Conservation (phyloP, 2,329 filamentous ascomycete species). For the Colletotrichum sp. region DNA sequence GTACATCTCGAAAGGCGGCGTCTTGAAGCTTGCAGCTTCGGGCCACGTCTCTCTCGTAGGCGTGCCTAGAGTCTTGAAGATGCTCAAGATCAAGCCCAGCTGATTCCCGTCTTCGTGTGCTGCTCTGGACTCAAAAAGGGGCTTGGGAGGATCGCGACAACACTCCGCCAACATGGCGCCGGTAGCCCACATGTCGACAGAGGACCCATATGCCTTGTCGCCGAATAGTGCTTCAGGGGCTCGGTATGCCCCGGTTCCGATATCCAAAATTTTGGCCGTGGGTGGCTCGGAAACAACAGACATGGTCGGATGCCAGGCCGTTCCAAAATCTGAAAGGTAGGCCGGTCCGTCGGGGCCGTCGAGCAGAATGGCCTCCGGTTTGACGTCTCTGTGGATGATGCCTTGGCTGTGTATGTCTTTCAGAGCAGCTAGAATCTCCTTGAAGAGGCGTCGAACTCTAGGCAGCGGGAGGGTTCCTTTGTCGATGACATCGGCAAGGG, state of each 20-base stretch:
- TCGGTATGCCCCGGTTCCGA: conserved; percentile 91
- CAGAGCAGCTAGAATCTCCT: conserved; percentile 74
- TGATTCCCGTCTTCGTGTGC: conserved; percentile 85
- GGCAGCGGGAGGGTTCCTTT: conserved; percentile 36
- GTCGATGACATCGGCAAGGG: conserved; percentile 72
- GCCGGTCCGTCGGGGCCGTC: conserved; percentile 71
- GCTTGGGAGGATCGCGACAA: conserved; percentile 56
- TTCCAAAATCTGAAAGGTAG: conserved; percentile 89
- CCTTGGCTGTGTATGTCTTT: conserved; percentile 72
- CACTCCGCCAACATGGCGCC: conserved; percentile 86
- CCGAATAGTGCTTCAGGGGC: conserved; percentile 92
- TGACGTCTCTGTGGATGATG: conserved; percentile 93
- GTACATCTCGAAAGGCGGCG: conserved; percentile 92
- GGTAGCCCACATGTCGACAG: conserved; percentile 88
- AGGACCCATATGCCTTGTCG: conserved; percentile 70
- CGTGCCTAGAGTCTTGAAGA: conserved; percentile 91
- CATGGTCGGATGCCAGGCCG: conserved; percentile 76
- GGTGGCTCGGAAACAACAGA: conserved; percentile 66
- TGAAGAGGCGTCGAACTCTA: conserved; percentile 54
- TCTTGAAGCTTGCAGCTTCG: conserved; percentile 69
- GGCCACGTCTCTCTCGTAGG: conserved; percentile 85
- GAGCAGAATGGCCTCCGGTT: conserved; percentile 88
- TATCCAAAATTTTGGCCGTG: conserved; percentile 82
- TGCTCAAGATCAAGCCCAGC: conserved; percentile 86
- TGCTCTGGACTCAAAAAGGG: conserved; percentile 81